Evolutionary conservation across 176 grass and related monocot genomes (phyloP).

Genomic region (Musa beccarii): DNA sequence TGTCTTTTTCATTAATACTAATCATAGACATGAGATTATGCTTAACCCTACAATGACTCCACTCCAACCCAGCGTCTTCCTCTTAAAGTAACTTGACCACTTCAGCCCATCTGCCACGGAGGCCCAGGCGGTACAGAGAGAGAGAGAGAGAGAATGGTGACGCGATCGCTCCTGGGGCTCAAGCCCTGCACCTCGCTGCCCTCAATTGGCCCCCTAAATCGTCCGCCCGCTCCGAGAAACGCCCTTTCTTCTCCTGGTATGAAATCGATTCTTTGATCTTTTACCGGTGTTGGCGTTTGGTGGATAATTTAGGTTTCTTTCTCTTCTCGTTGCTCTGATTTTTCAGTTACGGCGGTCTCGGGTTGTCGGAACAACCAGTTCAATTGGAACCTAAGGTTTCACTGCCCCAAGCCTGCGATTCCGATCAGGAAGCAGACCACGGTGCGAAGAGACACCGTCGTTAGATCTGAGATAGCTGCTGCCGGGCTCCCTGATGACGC

Average conservation of each 20-base stretch:
- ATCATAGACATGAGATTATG: no score
- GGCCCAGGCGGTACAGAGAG: not conserved
- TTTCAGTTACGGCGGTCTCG: not conserved
- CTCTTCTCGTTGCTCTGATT: not conserved
- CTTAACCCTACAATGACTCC: no score
- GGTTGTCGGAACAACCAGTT: not conserved
- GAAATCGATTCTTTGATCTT: not conserved
- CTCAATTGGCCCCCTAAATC: not conserved
- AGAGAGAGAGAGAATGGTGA: no score
- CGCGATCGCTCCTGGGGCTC: not conserved
- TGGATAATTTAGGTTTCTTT: not conserved
- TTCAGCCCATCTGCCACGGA: not conserved
- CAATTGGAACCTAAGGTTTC: not conserved
- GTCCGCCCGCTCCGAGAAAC: not conserved
- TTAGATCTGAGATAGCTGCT: conserved; percentile 32
- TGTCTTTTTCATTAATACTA: no score
- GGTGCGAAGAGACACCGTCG: conserved; percentile 15
- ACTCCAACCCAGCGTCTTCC: no score
- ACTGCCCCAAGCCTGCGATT: not conserved
- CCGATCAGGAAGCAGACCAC: not conserved
- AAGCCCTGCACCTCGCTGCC: not conserved
- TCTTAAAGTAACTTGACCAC: not conserved
- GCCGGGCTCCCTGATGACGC: conserved; percentile 9
- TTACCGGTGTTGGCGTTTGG: not conserved
- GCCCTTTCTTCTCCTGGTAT: not conserved